Evolutionary conservation across 139 green algal genomes (phyloP).

Genomic region (Desmodesmus armatus): DNA sequence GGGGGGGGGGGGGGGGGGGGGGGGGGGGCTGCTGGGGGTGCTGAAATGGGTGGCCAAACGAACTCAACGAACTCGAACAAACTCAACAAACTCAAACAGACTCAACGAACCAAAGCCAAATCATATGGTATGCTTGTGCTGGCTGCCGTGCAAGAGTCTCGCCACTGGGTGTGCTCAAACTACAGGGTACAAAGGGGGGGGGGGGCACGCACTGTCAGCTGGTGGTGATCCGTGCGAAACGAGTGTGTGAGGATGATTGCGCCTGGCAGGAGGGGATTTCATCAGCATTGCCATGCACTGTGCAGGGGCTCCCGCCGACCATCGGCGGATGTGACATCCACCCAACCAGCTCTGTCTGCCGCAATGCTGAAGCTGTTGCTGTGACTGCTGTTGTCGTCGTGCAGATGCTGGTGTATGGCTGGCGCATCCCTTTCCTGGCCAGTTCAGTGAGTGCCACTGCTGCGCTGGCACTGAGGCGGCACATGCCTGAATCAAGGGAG

Average conservation of each 20-base stretch:
- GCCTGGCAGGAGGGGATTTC: neutral
- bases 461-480: constrained; percentile 21
- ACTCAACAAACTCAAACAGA: no score
- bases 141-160: no score
- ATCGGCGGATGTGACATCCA: neutral
- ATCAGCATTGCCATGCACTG: neutral
- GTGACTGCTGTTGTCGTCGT: neutral
- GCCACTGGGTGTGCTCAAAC: no score
- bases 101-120: no score
- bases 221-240: no score
- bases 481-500: constrained; percentile 51
- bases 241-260: neutral
- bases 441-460: constrained; percentile 23
- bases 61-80: no score
- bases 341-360: neutral
- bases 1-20: no score
- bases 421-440: constrained; percentile 49
- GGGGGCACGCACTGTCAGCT: no score
- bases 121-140: no score
- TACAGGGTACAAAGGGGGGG: no score
- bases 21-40: no score
- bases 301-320: neutral
- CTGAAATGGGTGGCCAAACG: no score
- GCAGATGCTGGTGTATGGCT: constrained; percentile 45
- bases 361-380: neutral